phyloP scores from a whole-genome alignment of 192 early-diverging fungal species.

The Coemansia sp. region DNA sequence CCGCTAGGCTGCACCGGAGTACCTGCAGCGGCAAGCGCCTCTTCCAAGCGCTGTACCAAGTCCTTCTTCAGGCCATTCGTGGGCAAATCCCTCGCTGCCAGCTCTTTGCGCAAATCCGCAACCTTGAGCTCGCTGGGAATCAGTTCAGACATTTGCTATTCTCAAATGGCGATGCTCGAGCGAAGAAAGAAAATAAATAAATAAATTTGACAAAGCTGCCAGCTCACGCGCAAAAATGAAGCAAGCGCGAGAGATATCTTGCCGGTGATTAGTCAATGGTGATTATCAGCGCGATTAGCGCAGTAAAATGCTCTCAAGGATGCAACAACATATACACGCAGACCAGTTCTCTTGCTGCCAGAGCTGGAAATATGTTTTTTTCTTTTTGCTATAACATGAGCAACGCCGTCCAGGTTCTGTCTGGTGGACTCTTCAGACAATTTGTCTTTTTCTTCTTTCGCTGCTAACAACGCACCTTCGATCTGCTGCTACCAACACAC shows the following conservation, averaged over 20 bases:
- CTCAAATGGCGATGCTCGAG: not conserved
- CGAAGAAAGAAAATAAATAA: not conserved
- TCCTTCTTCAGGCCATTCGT: conserved; percentile 71
- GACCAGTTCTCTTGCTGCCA: not conserved
- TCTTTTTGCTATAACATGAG: not conserved
- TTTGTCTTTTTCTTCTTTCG: not conserved
- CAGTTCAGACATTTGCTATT: conserved; percentile 18
- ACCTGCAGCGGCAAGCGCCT: conserved; percentile 39
- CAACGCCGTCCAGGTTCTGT: not conserved
- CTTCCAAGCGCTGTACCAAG: conserved; percentile 62
- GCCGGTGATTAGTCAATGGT: not conserved
- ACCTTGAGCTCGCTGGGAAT: conserved; percentile 63
- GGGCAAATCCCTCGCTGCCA: conserved; percentile 57
- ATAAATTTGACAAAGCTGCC: not conserved
- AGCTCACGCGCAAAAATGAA: no score
- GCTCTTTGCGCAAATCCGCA: conserved; percentile 62
- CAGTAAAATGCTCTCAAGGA: not conserved
- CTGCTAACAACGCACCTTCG: not conserved
- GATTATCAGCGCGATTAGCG: not conserved
- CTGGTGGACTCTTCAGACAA: not conserved
- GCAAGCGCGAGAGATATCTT: no score
- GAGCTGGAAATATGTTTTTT: not conserved
- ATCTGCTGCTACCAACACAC: not conserved
- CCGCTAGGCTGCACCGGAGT: not conserved
- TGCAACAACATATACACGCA: not conserved